Conservation (phyloP, 2,329 filamentous ascomycete species). For the Fusarium nygamai region DNA sequence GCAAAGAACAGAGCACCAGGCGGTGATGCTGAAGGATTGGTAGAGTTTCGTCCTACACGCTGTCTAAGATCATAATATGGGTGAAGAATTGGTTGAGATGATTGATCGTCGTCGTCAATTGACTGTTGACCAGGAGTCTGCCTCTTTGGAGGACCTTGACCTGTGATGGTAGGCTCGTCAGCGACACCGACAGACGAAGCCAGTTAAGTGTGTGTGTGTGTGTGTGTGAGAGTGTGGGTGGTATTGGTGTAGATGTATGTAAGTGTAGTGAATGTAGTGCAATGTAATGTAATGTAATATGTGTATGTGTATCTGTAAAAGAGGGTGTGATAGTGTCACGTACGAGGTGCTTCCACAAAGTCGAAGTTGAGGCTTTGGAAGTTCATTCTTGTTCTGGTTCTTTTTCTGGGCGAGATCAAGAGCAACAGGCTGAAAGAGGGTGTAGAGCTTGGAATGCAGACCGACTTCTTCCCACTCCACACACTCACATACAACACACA, state of each 20-base stretch:
- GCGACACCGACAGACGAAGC: conserved; percentile 26
- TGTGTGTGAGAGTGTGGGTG: background rate
- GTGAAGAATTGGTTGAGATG: conserved; percentile 39
- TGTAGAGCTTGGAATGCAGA: conserved; percentile 32
- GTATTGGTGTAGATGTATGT: conserved; percentile 1
- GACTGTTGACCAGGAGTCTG: conserved; percentile 32
- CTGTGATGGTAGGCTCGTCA: conserved; percentile 33
- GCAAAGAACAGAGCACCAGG: conserved; percentile 48
- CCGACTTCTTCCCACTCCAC: conserved; percentile 47
- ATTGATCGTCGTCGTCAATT: conserved; percentile 39
- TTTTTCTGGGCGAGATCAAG: conserved; percentile 32
- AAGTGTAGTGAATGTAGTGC: background rate
- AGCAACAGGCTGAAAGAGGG: background rate
- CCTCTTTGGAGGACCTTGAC: conserved; percentile 40
- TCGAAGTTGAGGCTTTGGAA: conserved; percentile 50
- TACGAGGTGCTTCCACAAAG: conserved; percentile 52
- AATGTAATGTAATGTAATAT: background rate
- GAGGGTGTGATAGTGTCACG: conserved; percentile 37
- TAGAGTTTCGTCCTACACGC: conserved; percentile 31
- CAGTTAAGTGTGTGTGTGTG: conserved; percentile 5
- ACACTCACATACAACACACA: conserved; percentile 42
- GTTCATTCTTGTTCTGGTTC: conserved; percentile 47
- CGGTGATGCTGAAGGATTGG: conserved; percentile 45
- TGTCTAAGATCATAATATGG: conserved; percentile 42
- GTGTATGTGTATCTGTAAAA: background rate